Percentiles rank a stretch among this genome's conserved stretches.
Evolutionary conservation across 2,329 filamentous ascomycete genomes (phyloP).

Genomic region (Colletotrichum magnum): DNA sequence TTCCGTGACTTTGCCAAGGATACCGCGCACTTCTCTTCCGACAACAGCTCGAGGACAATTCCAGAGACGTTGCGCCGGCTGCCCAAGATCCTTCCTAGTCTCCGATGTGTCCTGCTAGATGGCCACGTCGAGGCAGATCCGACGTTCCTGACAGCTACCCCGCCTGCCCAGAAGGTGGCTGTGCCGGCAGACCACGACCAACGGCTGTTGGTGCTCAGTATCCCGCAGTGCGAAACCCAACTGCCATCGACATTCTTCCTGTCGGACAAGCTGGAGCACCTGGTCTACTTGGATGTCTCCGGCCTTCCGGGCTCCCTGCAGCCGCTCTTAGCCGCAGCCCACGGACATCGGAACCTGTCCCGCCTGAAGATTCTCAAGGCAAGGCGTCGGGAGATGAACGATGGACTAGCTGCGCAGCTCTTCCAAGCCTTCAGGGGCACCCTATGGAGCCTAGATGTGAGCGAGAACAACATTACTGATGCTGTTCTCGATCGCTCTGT

Average conservation of each 20-base stretch:
- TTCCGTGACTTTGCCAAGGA: constrained; percentile 59
- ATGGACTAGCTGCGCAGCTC: constrained; percentile 51
- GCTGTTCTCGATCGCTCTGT: constrained; percentile 51
- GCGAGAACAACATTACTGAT: constrained; percentile 67
- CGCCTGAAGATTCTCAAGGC: constrained; percentile 67
- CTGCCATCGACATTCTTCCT: constrained; percentile 58
- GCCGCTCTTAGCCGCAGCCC: constrained; percentile 50
- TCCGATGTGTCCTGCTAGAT: constrained; percentile 64
- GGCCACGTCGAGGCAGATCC: constrained; percentile 62
- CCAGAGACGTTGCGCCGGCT: constrained; percentile 57
- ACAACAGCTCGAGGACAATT: constrained; percentile 53
- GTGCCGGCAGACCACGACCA: constrained; percentile 24
- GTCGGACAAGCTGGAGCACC: constrained; percentile 51
- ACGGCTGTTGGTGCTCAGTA: constrained; percentile 59
- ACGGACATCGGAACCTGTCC: constrained; percentile 55
- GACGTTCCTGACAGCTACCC: constrained; percentile 49
- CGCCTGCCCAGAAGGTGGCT: constrained; percentile 19
- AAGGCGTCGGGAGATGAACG: constrained; percentile 61
- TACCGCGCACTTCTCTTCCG: constrained; percentile 58
- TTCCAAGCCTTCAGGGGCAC: constrained; percentile 53
- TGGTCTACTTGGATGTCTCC: constrained; percentile 70
- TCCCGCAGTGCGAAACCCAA: constrained; percentile 56
- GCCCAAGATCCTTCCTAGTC: constrained; percentile 56
- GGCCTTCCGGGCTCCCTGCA: constrained; percentile 61
- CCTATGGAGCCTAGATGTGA: constrained; percentile 72